Evolutionary conservation across 1,139 yeast genomes (phyloP), one percentile per base, ranked within the genome.

Genomic region (Wickerhamiella pararugosa): DNA sequence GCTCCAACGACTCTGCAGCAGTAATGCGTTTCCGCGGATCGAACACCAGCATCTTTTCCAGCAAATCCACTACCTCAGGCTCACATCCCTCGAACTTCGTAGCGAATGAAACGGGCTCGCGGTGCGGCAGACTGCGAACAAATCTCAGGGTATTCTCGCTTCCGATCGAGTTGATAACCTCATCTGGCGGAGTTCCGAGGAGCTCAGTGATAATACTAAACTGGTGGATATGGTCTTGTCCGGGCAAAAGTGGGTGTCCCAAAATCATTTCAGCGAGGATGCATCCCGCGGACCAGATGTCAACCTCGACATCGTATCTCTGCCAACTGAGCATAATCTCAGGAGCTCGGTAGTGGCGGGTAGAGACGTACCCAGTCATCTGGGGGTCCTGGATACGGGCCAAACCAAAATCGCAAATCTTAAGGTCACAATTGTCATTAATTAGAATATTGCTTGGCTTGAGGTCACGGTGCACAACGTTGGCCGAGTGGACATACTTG

Each of bases 321-420:
- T 90, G 99, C 99, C 99, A 90, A 26, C 97, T 87, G 52, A 90
- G 72, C 99, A 90, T 90, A 62, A 90, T 90, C 63, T 90, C 99
- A 1, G 98, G 99, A 0, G 98, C 99, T 51, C 99, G 73, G 62
- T 90, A 90, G 69, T 90, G 92, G 55, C 99, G 67, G 3, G 99
- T 90, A 15, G 94, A 80, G 11, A 90, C 98, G 61, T 90, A 90
- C 29, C 98, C 99, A 1, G 98, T 90, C 98, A 90, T 90, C 61
- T 90, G 97, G 8, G 96, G 95, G 63, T 90, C 97, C 66, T 90
- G 96, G 58, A 90, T 82, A 59, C 98, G 73, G 31, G 97, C 97
- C 49, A 90, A 69, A 26, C 98, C 98, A 60, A 90, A 90, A 64
- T 90, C 98, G 66, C 97, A 87, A 54, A 90, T 90, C 61, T 87